Conservation (phyloP, 164 flowering plant genomes). For the Annona squamosa region DNA sequence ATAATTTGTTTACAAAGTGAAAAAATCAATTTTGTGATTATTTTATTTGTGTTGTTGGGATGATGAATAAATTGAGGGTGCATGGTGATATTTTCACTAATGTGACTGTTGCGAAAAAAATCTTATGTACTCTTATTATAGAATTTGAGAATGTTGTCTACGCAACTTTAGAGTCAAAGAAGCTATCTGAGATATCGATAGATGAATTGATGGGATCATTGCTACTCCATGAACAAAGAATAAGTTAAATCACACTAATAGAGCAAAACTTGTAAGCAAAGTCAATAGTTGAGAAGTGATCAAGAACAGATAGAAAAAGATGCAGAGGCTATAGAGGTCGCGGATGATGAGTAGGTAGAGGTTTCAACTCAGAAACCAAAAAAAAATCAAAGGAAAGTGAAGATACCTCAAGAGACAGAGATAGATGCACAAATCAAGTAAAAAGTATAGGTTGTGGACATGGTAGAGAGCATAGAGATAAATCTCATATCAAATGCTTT, state of each 20-base stretch:
- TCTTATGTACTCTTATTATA: not conserved
- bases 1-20: too few relatives aligned
- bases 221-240: not conserved
- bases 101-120: conserved; percentile 4
- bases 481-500: not conserved
- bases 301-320: too few relatives aligned
- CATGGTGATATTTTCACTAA: conserved; percentile 7
- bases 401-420: not conserved
- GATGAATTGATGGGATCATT: not conserved
- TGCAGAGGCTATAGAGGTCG: too few relatives aligned
- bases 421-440: not conserved
- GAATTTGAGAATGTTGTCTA: conserved; percentile 15
- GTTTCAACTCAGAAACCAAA: not conserved
- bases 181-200: conserved; percentile 8
- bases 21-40: not conserved
- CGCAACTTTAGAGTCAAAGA: conserved; percentile 9
- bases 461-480: not conserved
- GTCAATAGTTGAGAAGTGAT: too few relatives aligned
- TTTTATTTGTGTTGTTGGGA: not conserved
- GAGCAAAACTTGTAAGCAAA: too few relatives aligned
- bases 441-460: not conserved
- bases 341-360: not conserved
- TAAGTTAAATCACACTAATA: not conserved
- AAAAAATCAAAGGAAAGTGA: not conserved
- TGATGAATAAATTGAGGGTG: conserved; percentile 10